Evolutionary conservation across 1,284 basidiomycete genomes (phyloP).

Genomic region (Pascua guehoae): DNA sequence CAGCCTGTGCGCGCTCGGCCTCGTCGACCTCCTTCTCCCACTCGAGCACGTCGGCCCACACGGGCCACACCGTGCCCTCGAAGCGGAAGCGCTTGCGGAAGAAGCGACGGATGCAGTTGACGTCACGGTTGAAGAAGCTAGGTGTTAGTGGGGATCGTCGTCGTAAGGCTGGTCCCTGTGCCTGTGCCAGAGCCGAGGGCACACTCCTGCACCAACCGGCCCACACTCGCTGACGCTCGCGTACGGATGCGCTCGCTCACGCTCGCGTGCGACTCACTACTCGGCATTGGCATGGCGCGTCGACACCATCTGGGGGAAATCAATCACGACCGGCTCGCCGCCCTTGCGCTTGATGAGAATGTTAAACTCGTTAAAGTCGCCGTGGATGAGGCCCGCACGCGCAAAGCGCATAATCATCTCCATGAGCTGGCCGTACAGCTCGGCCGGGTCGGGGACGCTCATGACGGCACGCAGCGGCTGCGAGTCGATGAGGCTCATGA

Average conservation of each 20-base stretch:
- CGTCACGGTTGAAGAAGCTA: slow-evolving; percentile 98
- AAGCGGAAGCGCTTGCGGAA: slow-evolving; percentile 90
- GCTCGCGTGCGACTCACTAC: slow-evolving; percentile 60
- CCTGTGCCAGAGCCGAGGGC: not conserved
- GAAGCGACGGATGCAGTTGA: slow-evolving; percentile 91
- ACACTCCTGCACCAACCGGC: too few species aligned
- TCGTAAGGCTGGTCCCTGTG: not conserved
- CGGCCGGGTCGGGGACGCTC: slow-evolving; percentile 75
- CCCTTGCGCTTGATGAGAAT: slow-evolving; percentile 77
- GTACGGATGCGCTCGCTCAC: too few species aligned
- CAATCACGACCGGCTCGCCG: slow-evolving; percentile 84
- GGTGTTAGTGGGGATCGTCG: not conserved
- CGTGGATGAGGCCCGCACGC: slow-evolving; percentile 88
- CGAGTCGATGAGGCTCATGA: slow-evolving; percentile 94
- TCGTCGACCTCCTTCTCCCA: slow-evolving; percentile 33
- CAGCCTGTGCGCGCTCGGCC: slow-evolving; percentile 19
- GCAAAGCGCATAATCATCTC: slow-evolving; percentile 94
- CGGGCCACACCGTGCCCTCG: slow-evolving; percentile 82
- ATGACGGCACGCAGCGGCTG: slow-evolving; percentile 95
- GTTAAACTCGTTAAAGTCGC: slow-evolving; percentile 99
- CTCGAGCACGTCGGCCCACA: slow-evolving; percentile 63
- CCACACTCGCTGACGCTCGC: too few species aligned
- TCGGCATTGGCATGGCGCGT: slow-evolving; percentile 95
- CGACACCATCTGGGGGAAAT: slow-evolving; percentile 99
- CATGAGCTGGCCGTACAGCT: slow-evolving; percentile 90